These are phyloP conservation scores for Backusella sp. DNA, from an alignment of 192 early-diverging fungal genomes.

Conservation along the genomic window DNA sequence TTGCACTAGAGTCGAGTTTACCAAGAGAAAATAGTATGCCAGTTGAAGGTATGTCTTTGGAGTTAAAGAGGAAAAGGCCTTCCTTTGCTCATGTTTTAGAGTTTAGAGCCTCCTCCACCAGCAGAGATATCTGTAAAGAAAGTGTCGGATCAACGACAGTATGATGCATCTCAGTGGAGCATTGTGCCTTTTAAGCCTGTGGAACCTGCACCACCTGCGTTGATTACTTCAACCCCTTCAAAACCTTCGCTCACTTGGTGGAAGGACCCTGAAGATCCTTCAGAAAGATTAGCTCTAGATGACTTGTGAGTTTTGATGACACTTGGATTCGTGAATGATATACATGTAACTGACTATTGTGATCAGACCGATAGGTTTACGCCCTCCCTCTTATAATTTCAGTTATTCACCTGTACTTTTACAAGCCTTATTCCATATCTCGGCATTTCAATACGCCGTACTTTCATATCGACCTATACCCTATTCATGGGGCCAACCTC, in stretches of 20 bases:
- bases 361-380: constrained; percentile 37
- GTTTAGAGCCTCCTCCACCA: background rate
- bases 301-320: constrained; percentile 13
- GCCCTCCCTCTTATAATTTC: constrained; percentile 23
- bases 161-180: constrained; percentile 7
- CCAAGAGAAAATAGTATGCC: background rate
- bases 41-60: background rate
- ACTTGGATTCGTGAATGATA: background rate
- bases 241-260: constrained; percentile 23
- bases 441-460: constrained; percentile 32
- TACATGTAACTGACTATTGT: background rate
- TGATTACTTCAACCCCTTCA: background rate
- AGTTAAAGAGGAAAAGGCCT: background rate
- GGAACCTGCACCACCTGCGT: background rate
- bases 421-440: constrained; percentile 43
- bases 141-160: background rate
- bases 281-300: background rate
- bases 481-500: constrained; percentile 31
- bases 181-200: constrained; percentile 15
- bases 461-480: constrained; percentile 33
- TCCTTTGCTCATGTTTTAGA: background rate
- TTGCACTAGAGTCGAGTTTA: background rate
- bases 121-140: background rate
- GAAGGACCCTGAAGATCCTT: constrained; percentile 27
- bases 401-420: constrained; percentile 31